Evolutionary conservation across 2,329 filamentous ascomycete genomes (phyloP), one percentile per base, ranked within the genome.

Genomic region (Davidsoniella australis): DNA sequence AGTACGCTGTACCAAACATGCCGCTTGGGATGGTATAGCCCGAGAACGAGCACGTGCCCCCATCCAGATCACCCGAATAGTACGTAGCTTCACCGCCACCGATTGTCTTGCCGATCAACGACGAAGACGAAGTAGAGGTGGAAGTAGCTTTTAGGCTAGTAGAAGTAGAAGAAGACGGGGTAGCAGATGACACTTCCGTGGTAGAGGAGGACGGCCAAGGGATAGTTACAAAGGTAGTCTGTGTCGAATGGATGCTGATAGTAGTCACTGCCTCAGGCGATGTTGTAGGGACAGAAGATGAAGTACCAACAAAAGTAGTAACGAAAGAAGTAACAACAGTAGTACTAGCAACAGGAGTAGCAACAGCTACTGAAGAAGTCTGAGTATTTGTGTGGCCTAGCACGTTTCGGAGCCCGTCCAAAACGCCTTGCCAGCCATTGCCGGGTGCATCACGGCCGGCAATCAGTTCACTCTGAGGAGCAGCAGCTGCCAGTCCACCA

Each of bases 41-140:
- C 6, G 67, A 66, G 66, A 82, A 81, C 10, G 72, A 75, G 62
- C 79, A 84, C 52, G 68, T 70, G 54, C 79, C 79, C 38, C 77
- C 77, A 4, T 62, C 60, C 2, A 76, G 59, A 58, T 76, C 73
- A 26, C 74, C 72, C 29, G 69, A 68, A 57, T 76, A 76, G 55
- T 66, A 73, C 43, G 73, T 75, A 2, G 59, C 43, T 29, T 42
- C 20, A n/a, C 50, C 50, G 20, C 17, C 20, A 14, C 12, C 37
- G 2, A 37, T 39, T 2, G 47, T 16, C 42, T 26, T 33, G n/a
- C 39, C 42, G 26, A 52, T 36, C 20, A 37, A 24, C 7, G 24
- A 14, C 5, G 33, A n/a, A 16, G 49, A 17, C 12, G 36, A 36
- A 40, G 20, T 17, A 26, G 47, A 17, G 17, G 10, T 36, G 9